Evolutionary conservation across 2,329 filamentous ascomycete species (phyloP).

Genomic region (Colletotrichum falcatum): DNA sequence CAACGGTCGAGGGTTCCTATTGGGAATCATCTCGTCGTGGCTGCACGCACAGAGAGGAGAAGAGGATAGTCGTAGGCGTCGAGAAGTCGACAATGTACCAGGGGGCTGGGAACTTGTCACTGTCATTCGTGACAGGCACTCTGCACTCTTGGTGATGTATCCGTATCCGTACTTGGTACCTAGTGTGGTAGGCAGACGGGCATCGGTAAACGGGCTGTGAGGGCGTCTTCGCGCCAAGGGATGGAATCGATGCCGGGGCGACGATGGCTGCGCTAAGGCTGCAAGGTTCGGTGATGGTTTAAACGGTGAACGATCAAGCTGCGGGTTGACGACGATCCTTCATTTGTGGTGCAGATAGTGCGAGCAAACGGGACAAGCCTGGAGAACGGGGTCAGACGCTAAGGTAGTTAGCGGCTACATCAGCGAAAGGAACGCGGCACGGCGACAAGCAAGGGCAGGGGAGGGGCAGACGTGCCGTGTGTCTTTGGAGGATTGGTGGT

Average conservation of each 20-base stretch:
- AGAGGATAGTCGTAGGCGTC: no score
- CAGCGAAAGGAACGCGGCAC: conserved; percentile 1
- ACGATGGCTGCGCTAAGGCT: conserved; percentile 31
- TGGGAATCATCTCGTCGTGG: conserved; percentile 6
- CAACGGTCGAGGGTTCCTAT: conserved; percentile 3
- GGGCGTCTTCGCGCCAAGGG: conserved; percentile 21
- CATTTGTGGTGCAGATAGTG: conserved; percentile 37
- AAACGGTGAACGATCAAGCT: conserved; percentile 39
- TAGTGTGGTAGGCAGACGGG: no score
- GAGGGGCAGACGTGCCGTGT: conserved; percentile 11
- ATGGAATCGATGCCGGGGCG: conserved; percentile 23
- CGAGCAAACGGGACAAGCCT: conserved; percentile 16
- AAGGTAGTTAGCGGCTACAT: conserved; percentile 23
- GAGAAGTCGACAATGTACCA: conserved; percentile 11
- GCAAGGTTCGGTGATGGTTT: conserved; percentile 40
- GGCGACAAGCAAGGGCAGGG: conserved; percentile 17
- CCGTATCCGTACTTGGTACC: no score
- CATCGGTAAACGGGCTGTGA: conserved; percentile 1
- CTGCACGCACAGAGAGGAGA: background rate
- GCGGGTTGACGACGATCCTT: conserved; percentile 40
- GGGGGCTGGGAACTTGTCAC: conserved; percentile 13
- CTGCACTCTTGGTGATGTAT: conserved; percentile 26
- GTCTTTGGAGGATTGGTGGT: conserved; percentile 1
- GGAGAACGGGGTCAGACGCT: conserved; percentile 19
- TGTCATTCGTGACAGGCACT: conserved; percentile 35